Evolutionary conservation across 2,329 filamentous ascomycete genomes (phyloP).

Genomic region (Neofusicoccum ribis): DNA sequence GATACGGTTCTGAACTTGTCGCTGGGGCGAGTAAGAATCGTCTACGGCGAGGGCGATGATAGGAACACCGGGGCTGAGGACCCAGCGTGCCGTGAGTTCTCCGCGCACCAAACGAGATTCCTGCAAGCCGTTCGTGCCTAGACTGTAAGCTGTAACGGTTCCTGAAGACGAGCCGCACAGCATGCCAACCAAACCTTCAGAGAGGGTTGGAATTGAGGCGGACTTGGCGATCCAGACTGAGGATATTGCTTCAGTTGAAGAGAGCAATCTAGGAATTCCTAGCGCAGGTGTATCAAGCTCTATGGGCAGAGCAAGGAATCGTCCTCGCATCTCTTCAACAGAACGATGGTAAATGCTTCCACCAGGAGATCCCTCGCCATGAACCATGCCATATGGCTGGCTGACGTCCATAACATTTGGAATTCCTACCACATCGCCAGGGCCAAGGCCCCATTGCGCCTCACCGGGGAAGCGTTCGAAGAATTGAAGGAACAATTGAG

Average conservation of each 20-base stretch:
- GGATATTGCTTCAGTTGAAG: conserved; percentile 69
- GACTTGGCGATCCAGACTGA: conserved; percentile 91
- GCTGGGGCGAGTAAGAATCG: conserved; percentile 72
- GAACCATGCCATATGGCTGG: conserved; percentile 77
- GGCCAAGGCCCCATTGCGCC: conserved; percentile 73
- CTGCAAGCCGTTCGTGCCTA: conserved; percentile 63
- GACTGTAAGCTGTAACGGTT: conserved; percentile 76
- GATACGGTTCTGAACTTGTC: conserved; percentile 68
- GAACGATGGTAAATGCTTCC: conserved; percentile 78
- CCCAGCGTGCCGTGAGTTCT: conserved; percentile 83
- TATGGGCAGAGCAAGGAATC: conserved; percentile 66
- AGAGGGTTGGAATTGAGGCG: conserved; percentile 66
- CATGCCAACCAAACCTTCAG: conserved; percentile 77
- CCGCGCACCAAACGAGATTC: conserved; percentile 67
- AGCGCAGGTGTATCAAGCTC: conserved; percentile 62
- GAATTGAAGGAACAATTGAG: conserved; percentile 73
- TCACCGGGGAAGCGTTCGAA: conserved; percentile 74
- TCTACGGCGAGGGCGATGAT: conserved; percentile 84
- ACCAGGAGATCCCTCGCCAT: conserved; percentile 83
- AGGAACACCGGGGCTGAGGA: conserved; percentile 87
- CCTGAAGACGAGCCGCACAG: conserved; percentile 81
- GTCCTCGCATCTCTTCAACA: conserved; percentile 71
- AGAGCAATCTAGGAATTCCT: conserved; percentile 75
- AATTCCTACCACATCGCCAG: conserved; percentile 71
- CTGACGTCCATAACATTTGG: conserved; percentile 92